Conservation (phyloP, 1,284 basidiomycete genomes). For the Tylopilus orsonianus region DNA sequence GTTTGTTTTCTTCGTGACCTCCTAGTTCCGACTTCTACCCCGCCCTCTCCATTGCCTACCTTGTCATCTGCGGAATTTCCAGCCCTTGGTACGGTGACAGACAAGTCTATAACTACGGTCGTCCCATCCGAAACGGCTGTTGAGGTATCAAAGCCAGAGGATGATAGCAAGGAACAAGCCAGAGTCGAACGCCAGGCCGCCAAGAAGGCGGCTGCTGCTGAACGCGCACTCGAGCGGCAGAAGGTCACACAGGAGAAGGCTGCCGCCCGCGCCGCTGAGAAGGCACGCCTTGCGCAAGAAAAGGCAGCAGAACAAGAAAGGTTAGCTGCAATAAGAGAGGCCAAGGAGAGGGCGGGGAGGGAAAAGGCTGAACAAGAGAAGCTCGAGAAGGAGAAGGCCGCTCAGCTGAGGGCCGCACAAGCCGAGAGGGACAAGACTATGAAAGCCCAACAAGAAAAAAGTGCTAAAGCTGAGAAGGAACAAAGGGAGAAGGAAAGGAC, state of each 20-base stretch:
- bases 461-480: constrained; percentile 33
- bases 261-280: constrained; percentile 48
- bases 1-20: constrained; percentile 29
- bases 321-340: constrained; percentile 41
- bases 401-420: constrained; percentile 34
- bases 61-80: constrained; percentile 76
- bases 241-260: constrained; percentile 55
- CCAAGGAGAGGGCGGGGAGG: constrained; percentile 41
- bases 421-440: constrained; percentile 35
- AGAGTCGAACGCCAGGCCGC: constrained; percentile 57
- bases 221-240: constrained; percentile 59
- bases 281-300: constrained; percentile 42
- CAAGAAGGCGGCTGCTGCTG: constrained; percentile 61
- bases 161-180: constrained; percentile 44
- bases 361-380: constrained; percentile 37
- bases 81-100: constrained; percentile 40
- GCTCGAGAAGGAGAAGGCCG: constrained; percentile 36
- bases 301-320: constrained; percentile 42
- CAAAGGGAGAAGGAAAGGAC: constrained; percentile 34
- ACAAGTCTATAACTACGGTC: constrained; percentile 24
- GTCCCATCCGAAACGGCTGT: constrained; percentile 24
- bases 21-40: constrained; percentile 43
- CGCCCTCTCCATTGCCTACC: constrained; percentile 50
- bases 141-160: constrained; percentile 33
- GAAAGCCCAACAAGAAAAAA: constrained; percentile 35